Evolutionary conservation across 345 rosid species (phyloP).

Genomic region (Psidium guajava): DNA sequence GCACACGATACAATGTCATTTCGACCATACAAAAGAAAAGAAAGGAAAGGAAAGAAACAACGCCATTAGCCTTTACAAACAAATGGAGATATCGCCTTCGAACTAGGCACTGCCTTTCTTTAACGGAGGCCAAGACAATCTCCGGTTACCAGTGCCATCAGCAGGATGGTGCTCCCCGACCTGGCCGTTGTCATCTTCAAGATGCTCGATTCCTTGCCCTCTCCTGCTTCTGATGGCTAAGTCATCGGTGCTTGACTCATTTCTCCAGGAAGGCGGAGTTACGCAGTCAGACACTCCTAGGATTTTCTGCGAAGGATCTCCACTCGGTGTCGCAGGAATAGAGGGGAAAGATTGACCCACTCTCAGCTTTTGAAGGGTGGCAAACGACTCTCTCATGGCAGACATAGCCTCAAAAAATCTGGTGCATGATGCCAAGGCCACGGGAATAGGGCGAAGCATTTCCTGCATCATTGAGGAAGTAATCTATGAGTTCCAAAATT

Average conservation of each 20-base stretch:
- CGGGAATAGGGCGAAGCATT: conserved; percentile 97
- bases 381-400: conserved; percentile 96
- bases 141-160: conserved; percentile 43
- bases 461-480: conserved; percentile 30
- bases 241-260: conserved; percentile 55
- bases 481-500: background rate
- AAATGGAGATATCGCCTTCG: background rate
- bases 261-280: conserved; percentile 74
- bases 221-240: conserved; percentile 29
- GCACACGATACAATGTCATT: no score
- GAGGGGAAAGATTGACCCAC: conserved; percentile 54
- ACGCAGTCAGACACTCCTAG: conserved; percentile 37
- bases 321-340: conserved; percentile 48
- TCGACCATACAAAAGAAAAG: no score
- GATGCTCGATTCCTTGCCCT: conserved; percentile 26
- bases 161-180: conserved; percentile 18
- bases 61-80: background rate
- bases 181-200: conserved; percentile 30
- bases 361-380: conserved; percentile 77
- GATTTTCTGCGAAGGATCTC: conserved; percentile 23
- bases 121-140: conserved; percentile 88
- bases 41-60: no score
- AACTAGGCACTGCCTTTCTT: background rate
- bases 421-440: conserved; percentile 96
- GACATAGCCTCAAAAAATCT: conserved; percentile 98